These are phyloP conservation scores for Diddensiella transvaalensis DNA, from an alignment of 805 yeast genomes.

Conservation along the genomic window DNA sequence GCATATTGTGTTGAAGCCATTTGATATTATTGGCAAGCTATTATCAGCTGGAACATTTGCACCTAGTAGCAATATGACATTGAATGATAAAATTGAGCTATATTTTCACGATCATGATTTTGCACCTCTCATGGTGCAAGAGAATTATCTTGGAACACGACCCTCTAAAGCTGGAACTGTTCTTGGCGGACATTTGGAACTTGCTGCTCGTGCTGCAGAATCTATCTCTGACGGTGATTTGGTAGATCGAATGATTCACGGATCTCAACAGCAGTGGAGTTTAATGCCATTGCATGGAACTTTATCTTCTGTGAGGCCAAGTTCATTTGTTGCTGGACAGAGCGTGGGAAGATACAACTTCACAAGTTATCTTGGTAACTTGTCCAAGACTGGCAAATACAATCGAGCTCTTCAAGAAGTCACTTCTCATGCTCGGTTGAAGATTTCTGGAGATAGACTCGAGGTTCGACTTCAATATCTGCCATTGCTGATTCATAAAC, in stretches of 20 bases:
- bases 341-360: slow-evolving; percentile 68
- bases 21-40: slow-evolving; percentile 75
- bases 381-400: slow-evolving; percentile 77
- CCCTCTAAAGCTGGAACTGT: slow-evolving; percentile 37
- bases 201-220: slow-evolving; percentile 77
- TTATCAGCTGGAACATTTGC: slow-evolving; percentile 60
- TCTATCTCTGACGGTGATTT: slow-evolving; percentile 81
- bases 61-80: slow-evolving; percentile 46
- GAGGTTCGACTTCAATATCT: slow-evolving; percentile 76
- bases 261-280: slow-evolving; percentile 93
- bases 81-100: slow-evolving; percentile 80
- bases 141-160: slow-evolving; percentile 70
- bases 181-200: slow-evolving; percentile 48
- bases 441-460: slow-evolving; percentile 68
- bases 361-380: slow-evolving; percentile 85
- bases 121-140: slow-evolving; percentile 94
- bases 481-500: slow-evolving; percentile 55
- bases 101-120: slow-evolving; percentile 94
- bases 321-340: slow-evolving; percentile 69
- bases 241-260: slow-evolving; percentile 76
- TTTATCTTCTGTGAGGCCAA: slow-evolving; percentile 79
- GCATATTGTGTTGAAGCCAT: slow-evolving; percentile 85
- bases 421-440: slow-evolving; percentile 80
- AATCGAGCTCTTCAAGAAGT: slow-evolving; percentile 77
- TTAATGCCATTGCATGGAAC: slow-evolving; percentile 87